Evolutionary conservation across 139 green algal species (phyloP), one percentile per base, ranked within the genome.

Genomic region (Tetradesmus obliquus): DNA sequence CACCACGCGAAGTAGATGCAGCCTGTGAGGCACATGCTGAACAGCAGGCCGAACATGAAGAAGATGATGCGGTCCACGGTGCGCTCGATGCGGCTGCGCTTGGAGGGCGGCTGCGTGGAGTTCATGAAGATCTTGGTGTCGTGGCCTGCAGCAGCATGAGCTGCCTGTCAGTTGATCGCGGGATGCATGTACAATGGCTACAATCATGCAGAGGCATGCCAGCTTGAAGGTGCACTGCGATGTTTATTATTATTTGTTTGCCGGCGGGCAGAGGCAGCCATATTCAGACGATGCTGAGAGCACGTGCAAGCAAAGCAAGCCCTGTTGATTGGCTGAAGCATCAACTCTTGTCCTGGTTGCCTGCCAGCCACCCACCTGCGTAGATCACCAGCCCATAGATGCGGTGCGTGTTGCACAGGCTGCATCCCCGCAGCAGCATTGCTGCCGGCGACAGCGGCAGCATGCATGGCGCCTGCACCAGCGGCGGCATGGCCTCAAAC

Each of bases 301-400:
- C 20, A 24, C 60, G 12, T 13, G 19, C 72, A 81, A 24, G 8
- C 72, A 24, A 32, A 81, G 19, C 72, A 32, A 13, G 10, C 72
- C 72, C 72, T 13, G 10, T 45, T 45, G 32, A 45, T 81, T 13
- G 45, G 0, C 51, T 85, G 51, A 45, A 85, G 51, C 79, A 7
- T 55, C 79, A 20, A 22, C 79, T 51, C 22, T 54, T 54, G 22
- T 54, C 22, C n/a, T 82, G 82, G 5, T 69, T 32, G 8, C 19
- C 54, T 57, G 7, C 55, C 69, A 32, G 71, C 5, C n/a, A 76
- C 81, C 91, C 89, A 90, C 98, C 98, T 17, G 98, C 98, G 93
- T 99, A 99, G 19, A 99, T 94, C 13, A 99, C 97, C 17, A 97
- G 86, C 3, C 97, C 97, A 72, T 97, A 93, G 9, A 98, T 91